Percentiles rank a stretch among this genome's conserved stretches.
Evolutionary conservation across 2,329 filamentous ascomycete genomes (phyloP).

Genomic region (Exophiala xenobiotica): DNA sequence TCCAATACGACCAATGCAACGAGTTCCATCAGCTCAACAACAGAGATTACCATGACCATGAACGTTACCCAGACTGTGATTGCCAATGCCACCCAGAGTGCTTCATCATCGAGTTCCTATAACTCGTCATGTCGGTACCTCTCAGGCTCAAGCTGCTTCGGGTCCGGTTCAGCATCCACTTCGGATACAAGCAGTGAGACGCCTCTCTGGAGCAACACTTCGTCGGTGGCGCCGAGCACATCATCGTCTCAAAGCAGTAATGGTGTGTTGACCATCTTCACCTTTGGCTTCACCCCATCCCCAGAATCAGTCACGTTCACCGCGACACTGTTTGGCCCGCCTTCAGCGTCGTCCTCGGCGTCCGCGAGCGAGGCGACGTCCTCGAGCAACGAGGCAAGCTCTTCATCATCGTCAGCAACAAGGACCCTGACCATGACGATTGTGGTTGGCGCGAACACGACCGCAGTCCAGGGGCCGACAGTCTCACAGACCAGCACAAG

Average conservation of each 20-base stretch:
- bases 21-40: not conserved
- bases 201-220: slow-evolving; percentile 10
- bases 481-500: not conserved
- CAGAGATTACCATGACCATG: not conserved
- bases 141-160: slow-evolving; percentile 5
- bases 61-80: slow-evolving; percentile 3
- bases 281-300: slow-evolving; percentile 12
- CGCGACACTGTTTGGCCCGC: slow-evolving; percentile 7
- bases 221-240: not conserved
- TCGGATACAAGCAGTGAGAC: not conserved
- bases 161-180: not conserved
- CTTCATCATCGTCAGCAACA: not conserved
- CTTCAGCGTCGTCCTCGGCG: not conserved
- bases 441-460: slow-evolving; percentile 11
- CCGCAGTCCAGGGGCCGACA: not conserved
- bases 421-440: slow-evolving; percentile 15
- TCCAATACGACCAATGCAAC: not conserved
- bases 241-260: not conserved
- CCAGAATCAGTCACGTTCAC: slow-evolving; percentile 15
- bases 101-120: not conserved
- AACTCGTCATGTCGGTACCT: slow-evolving; percentile 3
- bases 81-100: not conserved
- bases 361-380: not conserved
- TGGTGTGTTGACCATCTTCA: slow-evolving; percentile 9
- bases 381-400: not conserved